These are phyloP conservation scores for Beauveria sp. DNA, from an alignment of 2,329 filamentous ascomycete species.

Conservation along the genomic window DNA sequence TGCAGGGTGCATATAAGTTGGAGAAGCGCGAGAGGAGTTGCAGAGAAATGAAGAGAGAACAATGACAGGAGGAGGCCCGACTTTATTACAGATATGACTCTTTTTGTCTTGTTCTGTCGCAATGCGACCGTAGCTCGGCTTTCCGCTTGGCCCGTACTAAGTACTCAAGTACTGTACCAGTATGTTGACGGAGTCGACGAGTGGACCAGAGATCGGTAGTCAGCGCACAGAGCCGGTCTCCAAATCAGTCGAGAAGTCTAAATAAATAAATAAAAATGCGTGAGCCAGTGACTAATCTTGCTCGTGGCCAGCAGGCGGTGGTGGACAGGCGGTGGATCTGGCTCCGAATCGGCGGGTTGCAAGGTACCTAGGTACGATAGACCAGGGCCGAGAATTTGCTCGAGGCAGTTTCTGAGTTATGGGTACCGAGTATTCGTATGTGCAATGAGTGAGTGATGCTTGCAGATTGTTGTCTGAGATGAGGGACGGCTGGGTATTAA, in stretches of 20 bases:
- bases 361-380: neutral
- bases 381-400: neutral
- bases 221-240: constrained; percentile 4
- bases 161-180: too few species aligned
- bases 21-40: neutral
- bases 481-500: neutral
- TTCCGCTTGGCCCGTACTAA: constrained; percentile 6
- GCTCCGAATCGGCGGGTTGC: constrained; percentile 11
- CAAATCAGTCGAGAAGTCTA: constrained; percentile 4
- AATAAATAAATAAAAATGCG: neutral
- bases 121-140: constrained; percentile 8
- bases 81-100: constrained; percentile 10
- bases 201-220: constrained; percentile 9
- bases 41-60: neutral
- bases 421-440: neutral
- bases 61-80: neutral
- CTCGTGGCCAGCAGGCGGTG: neutral
- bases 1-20: neutral
- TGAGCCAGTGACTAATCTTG: constrained; percentile 11
- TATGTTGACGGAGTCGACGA: neutral
- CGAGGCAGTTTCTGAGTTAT: neutral
- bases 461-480: neutral
- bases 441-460: neutral
- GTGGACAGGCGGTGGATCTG: constrained; percentile 2
- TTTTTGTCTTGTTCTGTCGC: neutral